A percentile compares a stretch with the other conserved stretches of the same genome.
phyloP scores from a whole-genome alignment of 257 asterid species.

The Parsonsia alboflavescens region DNA sequence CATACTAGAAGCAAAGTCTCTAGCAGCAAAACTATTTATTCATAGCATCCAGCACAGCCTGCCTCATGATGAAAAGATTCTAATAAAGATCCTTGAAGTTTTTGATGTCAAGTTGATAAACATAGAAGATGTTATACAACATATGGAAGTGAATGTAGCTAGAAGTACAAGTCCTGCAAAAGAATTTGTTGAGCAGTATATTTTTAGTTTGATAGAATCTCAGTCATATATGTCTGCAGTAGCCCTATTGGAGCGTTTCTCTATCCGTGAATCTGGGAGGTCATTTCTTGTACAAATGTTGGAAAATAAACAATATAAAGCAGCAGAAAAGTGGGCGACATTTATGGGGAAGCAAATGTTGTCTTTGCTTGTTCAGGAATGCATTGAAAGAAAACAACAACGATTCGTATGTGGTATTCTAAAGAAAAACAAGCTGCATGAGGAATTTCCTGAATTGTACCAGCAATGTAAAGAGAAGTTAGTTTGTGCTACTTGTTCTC shows the following conservation, averaged over 20 bases:
- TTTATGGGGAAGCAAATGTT: constrained; percentile 70
- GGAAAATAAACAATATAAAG: constrained; percentile 50
- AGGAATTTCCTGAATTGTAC: constrained; percentile 82
- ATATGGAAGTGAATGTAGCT: constrained; percentile 26
- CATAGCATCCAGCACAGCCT: constrained; percentile 35
- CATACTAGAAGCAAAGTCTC: constrained; percentile 39
- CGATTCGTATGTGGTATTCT: constrained; percentile 53
- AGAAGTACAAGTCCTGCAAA: constrained; percentile 36
- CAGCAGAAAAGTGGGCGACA: constrained; percentile 95
- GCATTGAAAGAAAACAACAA: constrained; percentile 43
- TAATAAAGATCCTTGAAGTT: constrained; percentile 58
- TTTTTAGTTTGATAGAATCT: constrained; percentile 43
- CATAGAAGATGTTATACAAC: constrained; percentile 45
- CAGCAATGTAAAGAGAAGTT: constrained; percentile 84
- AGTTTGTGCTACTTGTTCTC: constrained; percentile 21
- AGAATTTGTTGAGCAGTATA: constrained; percentile 54
- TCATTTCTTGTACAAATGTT: constrained; percentile 62
- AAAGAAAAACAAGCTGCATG: constrained; percentile 57
- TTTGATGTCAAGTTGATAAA: constrained; percentile 48
- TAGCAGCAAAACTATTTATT: constrained; percentile 61
- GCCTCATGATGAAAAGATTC: constrained; percentile 51
- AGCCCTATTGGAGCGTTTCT: constrained; percentile 64
- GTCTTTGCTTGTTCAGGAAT: constrained; percentile 62
- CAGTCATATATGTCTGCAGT: constrained; percentile 61
- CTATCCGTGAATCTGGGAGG: constrained; percentile 54